Base-by-base conservation (phyloP, 768 basidiomycete genomes). In the Exidia glandulosa region DNA sequence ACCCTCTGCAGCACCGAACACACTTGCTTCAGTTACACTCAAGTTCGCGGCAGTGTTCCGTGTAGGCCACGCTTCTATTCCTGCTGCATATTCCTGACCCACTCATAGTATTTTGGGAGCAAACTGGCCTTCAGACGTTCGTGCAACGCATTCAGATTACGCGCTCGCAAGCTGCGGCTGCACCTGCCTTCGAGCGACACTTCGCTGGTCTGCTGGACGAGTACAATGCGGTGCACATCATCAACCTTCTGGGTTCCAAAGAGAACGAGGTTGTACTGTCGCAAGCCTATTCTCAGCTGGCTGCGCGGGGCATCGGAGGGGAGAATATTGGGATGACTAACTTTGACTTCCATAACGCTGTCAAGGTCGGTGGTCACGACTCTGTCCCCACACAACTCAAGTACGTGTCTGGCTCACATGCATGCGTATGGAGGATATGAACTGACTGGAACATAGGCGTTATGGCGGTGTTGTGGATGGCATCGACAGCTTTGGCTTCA, bases 101-200 rank as follows among this genome's bases (percentile, higher is more conserved):
- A 50, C 34, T 50, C 58, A 52, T 68, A 94, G 93, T 98, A 61
- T 99, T 99, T 70, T 99, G 96, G 96, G 95, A 98, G 70, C 95
- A 99, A 68, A 93, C 95, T 73, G 94, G 92, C 30, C 71, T 94
- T 41, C 92, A 94, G 68, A 94, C 95, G 0, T 94, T 99, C 68
- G 90, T 93, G 36, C 93, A 92, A 64, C 83, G 84, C 59, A 92
- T 99, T 45, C 94, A 97, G 69, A 91, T 99, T 62, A 94, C 93
- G 13, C 86, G 94, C 13, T 95, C 96, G 1, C 87, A 91, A 65
- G 69, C 73, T 41, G 92, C 94, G 2, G 94, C 94, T 1, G 95
- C 98, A 65, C 94, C 94, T 7, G 96, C 96, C 1, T 99, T 99
- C 68, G 90, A 97, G 64, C 85, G 90, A 37, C 96, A 99, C 73